These are phyloP conservation scores for Dittrichia graveolens DNA, from an alignment of 129 eudicot species.

Conservation along the genomic window DNA sequence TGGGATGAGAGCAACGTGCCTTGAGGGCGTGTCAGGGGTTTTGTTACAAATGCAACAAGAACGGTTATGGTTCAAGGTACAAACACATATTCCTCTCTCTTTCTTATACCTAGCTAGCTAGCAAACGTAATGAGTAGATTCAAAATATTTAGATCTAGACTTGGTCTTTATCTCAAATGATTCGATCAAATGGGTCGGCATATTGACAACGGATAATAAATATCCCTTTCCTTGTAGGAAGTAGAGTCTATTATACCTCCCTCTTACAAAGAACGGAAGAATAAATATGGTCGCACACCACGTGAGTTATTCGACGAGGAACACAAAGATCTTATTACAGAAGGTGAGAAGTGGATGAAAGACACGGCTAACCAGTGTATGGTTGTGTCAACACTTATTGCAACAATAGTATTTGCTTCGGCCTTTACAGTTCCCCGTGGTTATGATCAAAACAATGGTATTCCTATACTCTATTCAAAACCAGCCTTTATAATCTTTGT, in stretches of 20 bases:
- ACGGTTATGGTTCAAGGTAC: constrained; percentile 38
- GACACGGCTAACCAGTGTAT: neutral
- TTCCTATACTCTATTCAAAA: constrained; percentile 1
- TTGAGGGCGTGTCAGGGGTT: constrained; percentile 17
- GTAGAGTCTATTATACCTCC: constrained; percentile 3
- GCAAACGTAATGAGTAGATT: neutral
- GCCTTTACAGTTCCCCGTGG: constrained; percentile 21
- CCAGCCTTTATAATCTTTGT: constrained; percentile 9
- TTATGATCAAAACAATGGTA: neutral
- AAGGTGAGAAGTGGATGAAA: constrained; percentile 33
- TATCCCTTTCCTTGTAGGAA: neutral
- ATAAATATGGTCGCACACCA: constrained; percentile 18
- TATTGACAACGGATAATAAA: neutral
- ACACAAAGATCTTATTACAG: constrained; percentile 23
- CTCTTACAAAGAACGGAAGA: constrained; percentile 2
- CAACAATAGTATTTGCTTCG: constrained; percentile 26
- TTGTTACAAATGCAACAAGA: constrained; percentile 40
- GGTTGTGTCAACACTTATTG: constrained; percentile 17
- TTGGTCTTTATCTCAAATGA: neutral
- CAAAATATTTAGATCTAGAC: neutral
- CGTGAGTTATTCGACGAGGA: constrained; percentile 12
- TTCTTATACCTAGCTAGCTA: neutral
- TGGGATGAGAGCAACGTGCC: constrained; percentile 7
- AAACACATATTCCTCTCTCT: neutral
- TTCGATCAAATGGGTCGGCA: neutral